Evolutionary conservation across 1,284 basidiomycete genomes (phyloP).

Genomic region (Apiotrichum veenhuisii): DNA sequence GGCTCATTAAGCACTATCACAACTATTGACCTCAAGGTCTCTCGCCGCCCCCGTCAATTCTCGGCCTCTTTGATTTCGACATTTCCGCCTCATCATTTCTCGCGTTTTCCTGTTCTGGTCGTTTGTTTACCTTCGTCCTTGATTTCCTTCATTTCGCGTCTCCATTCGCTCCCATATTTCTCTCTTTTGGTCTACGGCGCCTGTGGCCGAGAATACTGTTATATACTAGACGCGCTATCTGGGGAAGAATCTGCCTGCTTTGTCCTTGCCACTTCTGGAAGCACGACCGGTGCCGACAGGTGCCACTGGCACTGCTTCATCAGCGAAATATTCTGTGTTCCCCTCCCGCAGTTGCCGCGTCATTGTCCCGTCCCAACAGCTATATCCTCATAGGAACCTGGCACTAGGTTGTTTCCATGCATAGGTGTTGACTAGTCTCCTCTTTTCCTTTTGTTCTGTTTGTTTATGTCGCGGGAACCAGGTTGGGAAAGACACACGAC

Average conservation of each 20-base stretch:
- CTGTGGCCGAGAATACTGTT: constrained; percentile 5
- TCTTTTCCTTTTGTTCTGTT: too few relatives aligned
- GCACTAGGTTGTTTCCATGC: too few relatives aligned
- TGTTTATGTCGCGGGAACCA: too few relatives aligned
- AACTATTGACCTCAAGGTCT: too few relatives aligned
- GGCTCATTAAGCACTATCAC: neutral
- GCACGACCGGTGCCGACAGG: too few relatives aligned
- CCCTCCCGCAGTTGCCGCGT: neutral
- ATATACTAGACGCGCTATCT: neutral
- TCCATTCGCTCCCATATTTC: neutral
- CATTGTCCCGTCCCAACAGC: too few relatives aligned
- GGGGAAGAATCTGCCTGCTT: neutral
- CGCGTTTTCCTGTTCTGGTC: neutral
- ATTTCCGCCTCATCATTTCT: neutral
- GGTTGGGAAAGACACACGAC: too few relatives aligned
- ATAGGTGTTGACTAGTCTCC: too few relatives aligned
- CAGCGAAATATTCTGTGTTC: too few relatives aligned
- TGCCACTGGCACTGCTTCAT: too few relatives aligned
- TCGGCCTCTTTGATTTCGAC: neutral
- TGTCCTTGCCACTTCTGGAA: too few relatives aligned
- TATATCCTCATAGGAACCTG: too few relatives aligned
- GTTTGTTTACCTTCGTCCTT: neutral
- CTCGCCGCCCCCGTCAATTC: neutral
- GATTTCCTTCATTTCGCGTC: neutral
- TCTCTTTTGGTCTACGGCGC: constrained; percentile 6